These are phyloP conservation scores for Monosporozyma servazzii DNA, from an alignment of 805 yeast species.

Conservation along the genomic window DNA sequence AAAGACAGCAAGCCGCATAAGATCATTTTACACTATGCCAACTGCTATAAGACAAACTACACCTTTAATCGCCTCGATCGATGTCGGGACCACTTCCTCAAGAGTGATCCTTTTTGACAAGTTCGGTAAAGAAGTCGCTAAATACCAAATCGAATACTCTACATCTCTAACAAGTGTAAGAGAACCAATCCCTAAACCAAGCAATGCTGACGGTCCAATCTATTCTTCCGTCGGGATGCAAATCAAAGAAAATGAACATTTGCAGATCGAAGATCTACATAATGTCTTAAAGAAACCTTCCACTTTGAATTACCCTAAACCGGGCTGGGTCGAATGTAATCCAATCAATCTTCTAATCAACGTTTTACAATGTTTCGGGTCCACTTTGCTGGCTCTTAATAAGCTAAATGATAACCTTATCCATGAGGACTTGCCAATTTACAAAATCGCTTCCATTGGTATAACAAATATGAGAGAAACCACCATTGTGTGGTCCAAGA, in stretches of 20 bases:
- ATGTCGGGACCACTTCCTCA: constrained; percentile 88
- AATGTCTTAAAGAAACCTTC: constrained; percentile 37
- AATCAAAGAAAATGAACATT: constrained; percentile 46
- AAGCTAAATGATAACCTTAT: constrained; percentile 43
- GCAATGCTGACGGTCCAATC: constrained; percentile 33
- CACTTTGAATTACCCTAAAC: constrained; percentile 66
- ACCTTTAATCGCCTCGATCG: constrained; percentile 60
- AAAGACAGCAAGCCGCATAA: neutral
- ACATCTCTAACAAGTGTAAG: constrained; percentile 55
- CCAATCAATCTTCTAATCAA: constrained; percentile 68
- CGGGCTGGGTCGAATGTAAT: constrained; percentile 93
- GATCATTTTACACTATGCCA: neutral
- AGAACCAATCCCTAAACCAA: constrained; percentile 4
- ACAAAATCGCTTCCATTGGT: constrained; percentile 66
- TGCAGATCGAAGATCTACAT: constrained; percentile 53
- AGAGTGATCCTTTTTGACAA: constrained; percentile 73
- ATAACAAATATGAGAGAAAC: constrained; percentile 96
- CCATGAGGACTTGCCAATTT: constrained; percentile 40
- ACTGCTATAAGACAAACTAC: constrained; percentile 3
- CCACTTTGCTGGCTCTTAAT: constrained; percentile 49
- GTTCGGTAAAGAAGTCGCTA: constrained; percentile 69
- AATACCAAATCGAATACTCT: constrained; percentile 82
- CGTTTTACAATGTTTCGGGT: constrained; percentile 70
- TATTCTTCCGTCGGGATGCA: constrained; percentile 71
- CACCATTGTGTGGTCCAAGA: constrained; percentile 75